Base-by-base conservation (phyloP, 2,329 filamentous ascomycete genomes). In the Neofusicoccum kwambonambiense region DNA sequence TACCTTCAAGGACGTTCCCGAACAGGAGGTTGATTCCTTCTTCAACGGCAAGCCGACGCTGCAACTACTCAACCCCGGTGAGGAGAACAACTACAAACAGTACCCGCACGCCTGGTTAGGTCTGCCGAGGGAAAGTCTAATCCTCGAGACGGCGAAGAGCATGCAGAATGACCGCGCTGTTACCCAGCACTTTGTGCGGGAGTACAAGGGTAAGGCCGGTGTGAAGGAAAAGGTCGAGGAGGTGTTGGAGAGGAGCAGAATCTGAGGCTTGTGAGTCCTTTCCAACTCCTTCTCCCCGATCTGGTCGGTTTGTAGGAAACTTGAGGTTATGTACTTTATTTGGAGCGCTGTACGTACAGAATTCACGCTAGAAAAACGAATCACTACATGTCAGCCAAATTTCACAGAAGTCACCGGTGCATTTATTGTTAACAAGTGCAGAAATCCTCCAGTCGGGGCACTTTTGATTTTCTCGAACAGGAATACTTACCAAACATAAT, bases 101-200 rank as follows among this genome's bases (percentile, higher is more conserved):
- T 97, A 97, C 77, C 94, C 93, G 1, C 86, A 91, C 76, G 77
- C 79, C 12, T 80, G 79, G 71, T 87, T 93, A 35, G 90, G 89
- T 4, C 81, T 97, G 66, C 95, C 94, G 4, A 84, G 82, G 1
- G 93, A 98, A 79, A 68, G 70, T 44, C 84, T 90, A 52, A 85
- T 89, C 61, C 70, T 83, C 71, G 67, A 71, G 47, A 73, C 69
- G 66, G 71, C 37, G 15, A 68, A 66, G 11, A 52, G 50, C 37
- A 45, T 41, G 19, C 72, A 72, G 65, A 72, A 69, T 45, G 66
- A 64, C 4, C 74, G 80, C 12, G 72, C 79, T 64, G 74, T 80
- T 19, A 70, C 82, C 15, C 69, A 74, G 39, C 70, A 73, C 39
- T 76, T 83, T 66, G 54, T 82, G 37, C 72, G 76, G 58, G 71